A percentile compares a stretch with the other conserved stretches of the same genome.
Conservation (phyloP, 148 eudicot genomes). For the Selenicereus undatus region DNA sequence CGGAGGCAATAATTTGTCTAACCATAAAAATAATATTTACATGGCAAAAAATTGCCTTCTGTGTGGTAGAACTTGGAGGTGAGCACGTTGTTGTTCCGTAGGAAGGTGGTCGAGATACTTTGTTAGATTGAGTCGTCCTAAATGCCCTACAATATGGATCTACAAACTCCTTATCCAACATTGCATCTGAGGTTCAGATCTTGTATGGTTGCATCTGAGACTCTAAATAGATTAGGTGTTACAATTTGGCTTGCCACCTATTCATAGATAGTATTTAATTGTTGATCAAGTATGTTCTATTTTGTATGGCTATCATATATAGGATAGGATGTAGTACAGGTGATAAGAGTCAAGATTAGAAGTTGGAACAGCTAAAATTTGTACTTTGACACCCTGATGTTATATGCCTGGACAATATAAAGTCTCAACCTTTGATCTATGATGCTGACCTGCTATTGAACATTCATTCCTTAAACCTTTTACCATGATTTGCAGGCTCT, state of each 20-base stretch:
- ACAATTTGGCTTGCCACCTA: neutral
- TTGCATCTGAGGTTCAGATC: neutral
- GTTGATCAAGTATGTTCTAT: neutral
- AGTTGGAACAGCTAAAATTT: too few species aligned
- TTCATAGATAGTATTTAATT: too few species aligned
- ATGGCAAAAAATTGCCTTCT: neutral
- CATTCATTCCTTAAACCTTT: neutral
- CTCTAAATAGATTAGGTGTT: neutral
- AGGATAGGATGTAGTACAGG: neutral
- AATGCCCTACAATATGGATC: too few species aligned
- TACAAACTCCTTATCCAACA: too few species aligned
- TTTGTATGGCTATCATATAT: neutral
- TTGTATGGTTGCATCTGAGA: neutral
- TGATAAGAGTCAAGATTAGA: neutral
- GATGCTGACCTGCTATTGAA: neutral
- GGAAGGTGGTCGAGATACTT: neutral
- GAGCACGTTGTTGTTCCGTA: neutral
- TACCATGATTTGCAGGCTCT: slow-evolving; percentile 62
- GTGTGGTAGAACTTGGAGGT: neutral
- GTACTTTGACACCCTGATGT: neutral
- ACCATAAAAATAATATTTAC: too few species aligned
- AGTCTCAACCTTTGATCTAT: neutral
- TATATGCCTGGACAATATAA: neutral
- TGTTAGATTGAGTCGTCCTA: too few species aligned
- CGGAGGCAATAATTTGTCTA: neutral